These are phyloP conservation scores for Lyophyllum shimeji DNA, from an alignment of 768 basidiomycete species.

Conservation along the genomic window DNA sequence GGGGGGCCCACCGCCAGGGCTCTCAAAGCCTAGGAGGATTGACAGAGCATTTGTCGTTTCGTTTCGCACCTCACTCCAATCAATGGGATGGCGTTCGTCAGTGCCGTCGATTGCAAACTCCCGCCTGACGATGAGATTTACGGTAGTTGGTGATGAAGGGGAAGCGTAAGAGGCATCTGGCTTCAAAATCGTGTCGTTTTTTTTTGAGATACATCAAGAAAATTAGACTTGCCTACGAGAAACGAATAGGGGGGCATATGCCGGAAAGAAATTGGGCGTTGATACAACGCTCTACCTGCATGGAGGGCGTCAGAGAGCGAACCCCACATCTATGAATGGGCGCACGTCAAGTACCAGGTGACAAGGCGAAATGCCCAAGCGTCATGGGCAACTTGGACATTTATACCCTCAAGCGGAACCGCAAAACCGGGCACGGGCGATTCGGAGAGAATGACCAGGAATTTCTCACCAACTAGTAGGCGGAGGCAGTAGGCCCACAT, in stretches of 20 bases:
- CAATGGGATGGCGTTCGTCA: not conserved
- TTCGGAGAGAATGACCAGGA: not conserved
- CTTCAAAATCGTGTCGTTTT: not conserved
- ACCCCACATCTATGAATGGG: not conserved
- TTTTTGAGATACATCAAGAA: not conserved
- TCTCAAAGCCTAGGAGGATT: not conserved
- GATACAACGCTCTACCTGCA: not conserved
- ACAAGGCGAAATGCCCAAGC: not conserved
- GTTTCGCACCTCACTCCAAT: not conserved
- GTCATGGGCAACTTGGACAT: not conserved
- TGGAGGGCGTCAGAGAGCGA: not conserved
- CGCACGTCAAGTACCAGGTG: not conserved
- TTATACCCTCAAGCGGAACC: not conserved
- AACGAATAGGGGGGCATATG: not conserved
- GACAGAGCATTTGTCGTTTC: not conserved
- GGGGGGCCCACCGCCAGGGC: not conserved
- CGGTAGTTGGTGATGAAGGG: not conserved
- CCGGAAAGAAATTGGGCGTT: not conserved
- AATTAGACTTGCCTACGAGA: not conserved
- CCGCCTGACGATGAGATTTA: not conserved
- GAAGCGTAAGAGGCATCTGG: not conserved
- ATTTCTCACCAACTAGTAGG: not conserved
- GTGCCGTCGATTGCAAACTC: not conserved
- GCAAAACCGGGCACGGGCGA: constrained; percentile 2
- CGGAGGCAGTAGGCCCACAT: not conserved